phyloP scores from a whole-genome alignment of 2,329 filamentous ascomycete species.

The Neofusicoccum sp. region DNA sequence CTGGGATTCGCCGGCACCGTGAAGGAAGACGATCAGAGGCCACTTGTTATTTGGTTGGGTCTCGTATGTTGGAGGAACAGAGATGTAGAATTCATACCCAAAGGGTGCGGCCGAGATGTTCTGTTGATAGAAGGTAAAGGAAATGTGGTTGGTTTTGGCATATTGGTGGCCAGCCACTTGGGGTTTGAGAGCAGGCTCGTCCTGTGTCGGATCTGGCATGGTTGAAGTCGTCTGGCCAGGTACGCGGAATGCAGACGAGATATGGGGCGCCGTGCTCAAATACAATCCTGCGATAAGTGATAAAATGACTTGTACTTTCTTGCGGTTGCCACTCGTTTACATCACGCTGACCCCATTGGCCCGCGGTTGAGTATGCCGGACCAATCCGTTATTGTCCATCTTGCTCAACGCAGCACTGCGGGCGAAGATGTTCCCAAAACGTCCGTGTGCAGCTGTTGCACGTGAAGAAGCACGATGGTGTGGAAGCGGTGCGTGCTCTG shows the following conservation, averaged over 20 bases:
- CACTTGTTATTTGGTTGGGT: constrained; percentile 3
- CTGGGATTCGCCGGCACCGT: constrained; percentile 21
- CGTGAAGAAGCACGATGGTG: too few species aligned
- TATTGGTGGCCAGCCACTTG: constrained; percentile 18
- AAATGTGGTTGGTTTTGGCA: constrained; percentile 17
- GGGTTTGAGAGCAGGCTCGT: neutral
- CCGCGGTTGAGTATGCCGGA: neutral
- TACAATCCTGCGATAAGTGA: too few species aligned
- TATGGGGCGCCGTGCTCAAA: too few species aligned
- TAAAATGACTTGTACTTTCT: too few species aligned
- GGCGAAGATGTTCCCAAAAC: too few species aligned
- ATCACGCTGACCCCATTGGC: neutral
- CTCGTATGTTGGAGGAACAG: constrained; percentile 14
- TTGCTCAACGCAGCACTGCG: neutral
- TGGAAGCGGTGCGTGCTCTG: too few species aligned
- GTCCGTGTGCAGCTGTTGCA: too few species aligned
- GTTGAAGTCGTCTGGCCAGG: too few species aligned
- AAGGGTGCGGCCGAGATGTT: constrained; percentile 12
- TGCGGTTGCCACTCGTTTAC: neutral
- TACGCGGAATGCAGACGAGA: too few species aligned
- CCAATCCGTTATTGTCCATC: neutral
- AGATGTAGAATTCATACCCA: constrained; percentile 20
- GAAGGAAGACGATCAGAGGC: constrained; percentile 19
- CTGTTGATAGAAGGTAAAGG: constrained; percentile 16
- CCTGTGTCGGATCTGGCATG: too few species aligned